A percentile compares a stretch with the other conserved stretches of the same genome.
Evolutionary conservation across 768 basidiomycete genomes (phyloP).

Genomic region (Hebeloma cylindrosporum): DNA sequence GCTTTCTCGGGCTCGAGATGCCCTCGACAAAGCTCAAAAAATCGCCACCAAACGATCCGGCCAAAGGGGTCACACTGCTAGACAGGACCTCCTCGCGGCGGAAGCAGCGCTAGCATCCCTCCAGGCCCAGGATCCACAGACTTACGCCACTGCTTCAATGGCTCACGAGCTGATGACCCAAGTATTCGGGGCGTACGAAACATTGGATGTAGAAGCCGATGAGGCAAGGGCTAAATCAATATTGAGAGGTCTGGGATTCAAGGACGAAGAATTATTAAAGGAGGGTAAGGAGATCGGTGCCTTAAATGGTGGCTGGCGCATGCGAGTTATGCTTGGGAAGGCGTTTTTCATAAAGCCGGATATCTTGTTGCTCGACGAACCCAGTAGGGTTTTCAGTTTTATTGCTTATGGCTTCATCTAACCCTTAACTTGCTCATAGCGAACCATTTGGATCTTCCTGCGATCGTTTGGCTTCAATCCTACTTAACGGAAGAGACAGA

Average conservation of each 20-base stretch:
- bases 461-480: conserved; percentile 53
- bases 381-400: conserved; percentile 26
- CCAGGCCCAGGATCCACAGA: conserved; percentile 27
- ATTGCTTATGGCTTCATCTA: neutral
- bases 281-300: conserved; percentile 39
- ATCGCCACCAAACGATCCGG: conserved; percentile 55
- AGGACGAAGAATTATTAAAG: conserved; percentile 28
- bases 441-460: conserved; percentile 53
- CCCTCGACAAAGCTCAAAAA: conserved; percentile 39
- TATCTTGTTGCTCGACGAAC: conserved; percentile 60
- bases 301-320: conserved; percentile 67
- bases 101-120: conserved; percentile 41
- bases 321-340: conserved; percentile 57
- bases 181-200: conserved; percentile 28
- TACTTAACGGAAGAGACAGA: conserved; percentile 44
- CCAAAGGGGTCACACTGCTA: conserved; percentile 55
- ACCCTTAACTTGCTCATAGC: conserved; percentile 19
- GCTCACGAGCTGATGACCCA: conserved; percentile 25
- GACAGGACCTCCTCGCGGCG: conserved; percentile 47
- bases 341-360: conserved; percentile 58
- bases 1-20: conserved; percentile 17
- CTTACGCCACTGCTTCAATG: conserved; percentile 30
- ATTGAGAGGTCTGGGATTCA: conserved; percentile 61
- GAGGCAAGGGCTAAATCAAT: conserved; percentile 52
- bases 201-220: conserved; percentile 38